These are phyloP conservation scores for Cornus suecica DNA, from an alignment of 148 eudicot genomes.

Conservation along the genomic window DNA sequence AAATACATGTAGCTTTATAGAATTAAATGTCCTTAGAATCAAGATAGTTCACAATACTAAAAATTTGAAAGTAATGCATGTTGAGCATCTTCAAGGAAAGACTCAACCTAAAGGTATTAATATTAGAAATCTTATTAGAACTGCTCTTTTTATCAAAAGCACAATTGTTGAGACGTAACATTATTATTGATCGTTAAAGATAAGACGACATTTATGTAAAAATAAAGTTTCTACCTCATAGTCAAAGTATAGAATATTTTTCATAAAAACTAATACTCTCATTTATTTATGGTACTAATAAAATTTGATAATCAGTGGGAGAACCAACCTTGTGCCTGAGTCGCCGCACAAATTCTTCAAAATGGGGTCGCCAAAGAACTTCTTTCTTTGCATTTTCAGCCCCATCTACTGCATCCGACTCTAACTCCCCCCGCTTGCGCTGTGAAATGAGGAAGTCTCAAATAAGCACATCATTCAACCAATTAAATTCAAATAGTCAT, in stretches of 20 bases:
- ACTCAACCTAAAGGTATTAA: background rate
- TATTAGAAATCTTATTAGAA: no score
- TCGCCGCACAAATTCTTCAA: slow-evolving; percentile 70
- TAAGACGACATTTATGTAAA: background rate
- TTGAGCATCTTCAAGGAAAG: background rate
- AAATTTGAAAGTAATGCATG: no score
- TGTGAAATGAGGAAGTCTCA: slow-evolving; percentile 15
- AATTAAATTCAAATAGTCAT: slow-evolving; percentile 2
- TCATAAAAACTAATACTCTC: background rate
- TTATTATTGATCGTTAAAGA: background rate
- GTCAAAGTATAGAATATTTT: background rate
- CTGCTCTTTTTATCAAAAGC: no score
- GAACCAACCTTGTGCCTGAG: slow-evolving; percentile 60
- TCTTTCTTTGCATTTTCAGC: slow-evolving; percentile 44
- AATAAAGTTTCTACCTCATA: background rate
- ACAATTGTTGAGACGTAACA: no score
- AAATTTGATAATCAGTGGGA: background rate
- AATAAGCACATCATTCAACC: slow-evolving; percentile 6
- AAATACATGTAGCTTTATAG: background rate
- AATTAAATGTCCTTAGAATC: background rate
- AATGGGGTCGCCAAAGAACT: slow-evolving; percentile 85
- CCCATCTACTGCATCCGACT: slow-evolving; percentile 34
- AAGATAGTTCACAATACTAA: no score
- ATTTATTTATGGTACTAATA: background rate
- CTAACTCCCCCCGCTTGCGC: slow-evolving; percentile 44